A percentile compares a stretch with the other conserved stretches of the same genome.
phyloP scores from a whole-genome alignment of 2,329 filamentous ascomycete genomes.

The Xylaria sp. region DNA sequence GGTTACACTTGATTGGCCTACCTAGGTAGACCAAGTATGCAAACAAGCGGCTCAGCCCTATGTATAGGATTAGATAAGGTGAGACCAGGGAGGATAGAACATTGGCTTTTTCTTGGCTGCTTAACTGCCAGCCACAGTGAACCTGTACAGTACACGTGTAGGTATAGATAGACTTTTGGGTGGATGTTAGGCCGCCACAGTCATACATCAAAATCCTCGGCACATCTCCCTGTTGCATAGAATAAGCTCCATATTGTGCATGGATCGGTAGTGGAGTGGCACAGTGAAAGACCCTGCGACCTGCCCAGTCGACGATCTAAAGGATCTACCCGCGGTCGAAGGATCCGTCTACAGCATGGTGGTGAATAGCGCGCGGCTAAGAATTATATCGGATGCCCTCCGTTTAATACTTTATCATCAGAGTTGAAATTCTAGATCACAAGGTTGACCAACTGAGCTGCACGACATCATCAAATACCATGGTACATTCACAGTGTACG shows the following conservation, averaged over 20 bases:
- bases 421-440: not conserved
- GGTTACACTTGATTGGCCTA: not conserved
- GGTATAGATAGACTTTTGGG: no score
- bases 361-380: no score
- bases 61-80: not conserved
- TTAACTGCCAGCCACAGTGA: not conserved
- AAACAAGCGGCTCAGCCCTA: not conserved
- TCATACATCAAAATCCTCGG: no score
- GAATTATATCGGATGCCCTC: not conserved
- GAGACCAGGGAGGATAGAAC: not conserved
- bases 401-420: not conserved
- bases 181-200: no score
- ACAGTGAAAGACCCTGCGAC: not conserved
- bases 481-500: not conserved
- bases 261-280: not conserved
- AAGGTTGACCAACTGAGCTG: not conserved
- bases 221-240: no score
- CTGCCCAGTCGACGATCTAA: not conserved
- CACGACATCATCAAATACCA: not conserved
- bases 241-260: not conserved
- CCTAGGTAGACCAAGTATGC: no score
- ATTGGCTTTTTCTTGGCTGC: not conserved
- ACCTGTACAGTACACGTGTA: no score
- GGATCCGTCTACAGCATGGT: not conserved
- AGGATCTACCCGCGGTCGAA: constrained; percentile 4